Conservation (phyloP, 176 grass and related monocot genomes). For the Musa beccarii region DNA sequence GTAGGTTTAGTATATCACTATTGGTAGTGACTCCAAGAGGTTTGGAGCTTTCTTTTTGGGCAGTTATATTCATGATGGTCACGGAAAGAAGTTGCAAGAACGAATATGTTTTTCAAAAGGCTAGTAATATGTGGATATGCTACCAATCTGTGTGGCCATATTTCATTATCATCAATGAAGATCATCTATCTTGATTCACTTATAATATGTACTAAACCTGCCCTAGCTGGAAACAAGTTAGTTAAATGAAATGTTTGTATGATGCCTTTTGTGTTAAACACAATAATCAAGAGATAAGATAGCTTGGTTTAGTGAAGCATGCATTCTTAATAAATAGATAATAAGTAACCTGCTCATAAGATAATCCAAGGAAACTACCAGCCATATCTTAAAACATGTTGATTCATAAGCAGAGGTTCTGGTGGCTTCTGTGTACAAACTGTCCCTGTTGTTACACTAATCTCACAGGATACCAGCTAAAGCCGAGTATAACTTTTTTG, state of each 20-base stretch:
- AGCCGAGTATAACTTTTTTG: too few species aligned
- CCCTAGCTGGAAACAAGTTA: neutral
- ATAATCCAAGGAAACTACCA: neutral
- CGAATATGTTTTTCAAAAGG: neutral
- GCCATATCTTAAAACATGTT: neutral
- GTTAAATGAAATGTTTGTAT: neutral
- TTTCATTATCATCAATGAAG: neutral
- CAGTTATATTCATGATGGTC: neutral
- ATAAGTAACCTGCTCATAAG: neutral
- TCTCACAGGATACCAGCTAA: too few species aligned
- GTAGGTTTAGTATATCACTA: too few species aligned
- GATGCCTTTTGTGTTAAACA: neutral
- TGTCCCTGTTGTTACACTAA: too few species aligned
- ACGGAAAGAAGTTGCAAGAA: neutral
- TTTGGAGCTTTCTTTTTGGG: neutral
- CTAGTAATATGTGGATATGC: neutral
- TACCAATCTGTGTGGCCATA: neutral
- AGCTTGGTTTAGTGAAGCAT: neutral
- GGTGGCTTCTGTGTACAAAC: neutral
- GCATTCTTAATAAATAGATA: neutral
- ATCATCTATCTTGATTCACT: neutral
- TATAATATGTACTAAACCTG: neutral
- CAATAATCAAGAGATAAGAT: neutral
- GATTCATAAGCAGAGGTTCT: neutral
- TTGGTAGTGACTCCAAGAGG: neutral